Percentiles rank a stretch among this genome's conserved stretches.
Evolutionary conservation across 192 early-diverging fungal species (phyloP).

Genomic region (Podila clonocystis): DNA sequence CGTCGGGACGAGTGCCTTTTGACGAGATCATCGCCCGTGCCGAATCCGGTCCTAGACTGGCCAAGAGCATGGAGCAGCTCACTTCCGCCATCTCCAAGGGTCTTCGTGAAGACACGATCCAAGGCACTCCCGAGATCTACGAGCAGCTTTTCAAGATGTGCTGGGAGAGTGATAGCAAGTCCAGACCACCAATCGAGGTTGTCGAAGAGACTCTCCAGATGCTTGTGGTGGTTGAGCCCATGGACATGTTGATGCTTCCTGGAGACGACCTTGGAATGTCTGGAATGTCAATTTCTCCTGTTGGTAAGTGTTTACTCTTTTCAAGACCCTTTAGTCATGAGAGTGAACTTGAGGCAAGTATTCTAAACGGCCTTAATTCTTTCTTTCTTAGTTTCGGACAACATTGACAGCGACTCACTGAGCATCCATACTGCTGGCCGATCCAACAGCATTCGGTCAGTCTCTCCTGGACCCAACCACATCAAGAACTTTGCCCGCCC

Average conservation of each 20-base stretch:
- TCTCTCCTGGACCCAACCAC: slow-evolving; percentile 27
- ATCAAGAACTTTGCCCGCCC: slow-evolving; percentile 13
- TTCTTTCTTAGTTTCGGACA: slow-evolving; percentile 37
- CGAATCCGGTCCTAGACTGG: slow-evolving; percentile 34
- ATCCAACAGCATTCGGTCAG: slow-evolving; percentile 35
- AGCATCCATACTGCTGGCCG: slow-evolving; percentile 26
- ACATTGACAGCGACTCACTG: slow-evolving; percentile 37
- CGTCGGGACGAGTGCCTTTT: slow-evolving; percentile 39
- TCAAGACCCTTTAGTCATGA: neutral
- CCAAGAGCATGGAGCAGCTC: slow-evolving; percentile 43
- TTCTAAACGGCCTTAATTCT: neutral
- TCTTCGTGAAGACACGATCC: slow-evolving; percentile 36
- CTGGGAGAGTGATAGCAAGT: slow-evolving; percentile 28
- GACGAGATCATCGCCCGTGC: slow-evolving; percentile 49
- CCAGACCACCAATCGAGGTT: slow-evolving; percentile 45
- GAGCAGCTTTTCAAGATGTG: slow-evolving; percentile 50
- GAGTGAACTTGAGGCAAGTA: too few relatives aligned
- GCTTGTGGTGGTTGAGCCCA: slow-evolving; percentile 49
- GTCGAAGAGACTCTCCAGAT: slow-evolving; percentile 47
- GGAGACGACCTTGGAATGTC: slow-evolving; percentile 40
- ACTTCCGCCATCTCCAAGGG: slow-evolving; percentile 36
- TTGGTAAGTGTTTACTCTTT: slow-evolving; percentile 20
- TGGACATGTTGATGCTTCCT: slow-evolving; percentile 52
- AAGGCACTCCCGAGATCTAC: slow-evolving; percentile 50
- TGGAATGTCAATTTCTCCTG: slow-evolving; percentile 27